These are phyloP conservation scores for Capronia coronata DNA, from an alignment of 2,329 filamentous ascomycete genomes.

Conservation along the genomic window DNA sequence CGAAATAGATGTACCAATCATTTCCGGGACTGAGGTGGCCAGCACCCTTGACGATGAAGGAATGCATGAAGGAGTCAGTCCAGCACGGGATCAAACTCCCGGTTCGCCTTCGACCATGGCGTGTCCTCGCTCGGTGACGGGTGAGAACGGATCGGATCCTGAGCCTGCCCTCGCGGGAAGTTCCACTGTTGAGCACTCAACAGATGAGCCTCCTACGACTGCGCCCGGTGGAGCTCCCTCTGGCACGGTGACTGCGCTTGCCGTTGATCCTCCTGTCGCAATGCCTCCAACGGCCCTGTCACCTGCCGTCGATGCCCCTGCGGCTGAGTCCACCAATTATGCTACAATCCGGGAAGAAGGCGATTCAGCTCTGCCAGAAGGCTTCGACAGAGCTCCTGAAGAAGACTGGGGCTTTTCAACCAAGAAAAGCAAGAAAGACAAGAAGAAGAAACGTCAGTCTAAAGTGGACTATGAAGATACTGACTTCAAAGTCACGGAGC, in stretches of 20 bases:
- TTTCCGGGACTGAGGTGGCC: too few species aligned
- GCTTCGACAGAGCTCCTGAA: neutral
- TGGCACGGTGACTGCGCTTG: too few species aligned
- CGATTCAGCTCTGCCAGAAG: neutral
- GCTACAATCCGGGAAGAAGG: neutral
- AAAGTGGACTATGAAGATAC: conserved; percentile 31
- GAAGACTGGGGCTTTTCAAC: neutral
- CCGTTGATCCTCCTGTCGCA: conserved; percentile 5
- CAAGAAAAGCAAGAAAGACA: conserved; percentile 23
- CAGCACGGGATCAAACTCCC: too few species aligned
- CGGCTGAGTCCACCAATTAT: neutral
- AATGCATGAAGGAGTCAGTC: too few species aligned
- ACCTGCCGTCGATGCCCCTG: neutral
- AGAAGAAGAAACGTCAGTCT: conserved; percentile 17
- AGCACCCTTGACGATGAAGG: too few species aligned
- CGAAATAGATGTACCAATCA: too few species aligned
- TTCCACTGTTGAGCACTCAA: neutral
- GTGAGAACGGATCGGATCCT: too few species aligned
- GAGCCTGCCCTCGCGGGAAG: neutral
- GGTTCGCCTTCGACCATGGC: too few species aligned
- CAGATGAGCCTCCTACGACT: neutral
- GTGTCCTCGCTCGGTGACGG: too few species aligned
- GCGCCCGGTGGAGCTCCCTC: too few species aligned
- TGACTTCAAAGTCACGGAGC: neutral
- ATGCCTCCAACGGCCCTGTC: neutral